Base-by-base conservation (phyloP, 2,329 filamentous ascomycete genomes). In the Macrophomina pseudophaseolina region DNA sequence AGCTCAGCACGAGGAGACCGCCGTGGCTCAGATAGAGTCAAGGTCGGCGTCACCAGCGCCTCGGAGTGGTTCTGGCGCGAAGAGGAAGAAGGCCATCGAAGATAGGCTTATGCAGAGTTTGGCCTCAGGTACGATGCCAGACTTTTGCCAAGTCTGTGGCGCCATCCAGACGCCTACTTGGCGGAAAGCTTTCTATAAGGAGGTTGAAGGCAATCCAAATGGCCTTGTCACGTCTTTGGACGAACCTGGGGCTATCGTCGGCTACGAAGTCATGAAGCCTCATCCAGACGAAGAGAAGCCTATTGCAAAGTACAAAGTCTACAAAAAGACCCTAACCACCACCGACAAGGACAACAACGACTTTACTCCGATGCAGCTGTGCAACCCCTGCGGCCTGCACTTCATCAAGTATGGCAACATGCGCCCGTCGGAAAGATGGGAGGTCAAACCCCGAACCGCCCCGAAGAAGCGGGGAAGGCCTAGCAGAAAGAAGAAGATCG, bases 361-460 rank as follows among this genome's bases (percentile, higher is more conserved):
- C 48, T 97, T 91, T 84, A 86, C 85, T 52, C 87, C 92, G 72
- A 86, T 92, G 66, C 85, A 91, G 33, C 86, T 98, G 44, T 99
- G 95, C 83, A 99, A 99, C 76, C 93, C 94, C 67, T 99, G 95
- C 76, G 95, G 95, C 18, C 88, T 99, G 49, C 99, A 93, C 93
- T 89, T 99, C 72, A 89, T 90, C 68, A 98, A 97, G 74, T 93
- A 91, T 78, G 93, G 91, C 74, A 85, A 82, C 30, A 95, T 97
- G 82, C 89, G 95, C 8, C 95, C 95, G 2, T 83, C 88, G 64
- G 88, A 94, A 68, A 89, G 90, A 70, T 99, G 94, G 94, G 90
- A 90, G 4, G 67, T 69, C 64, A 74, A 74, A 53, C 54, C 71
- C 8, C 69, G 69, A 33, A 69, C 91, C 18, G 58, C 16, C 12